Evolutionary conservation across 768 basidiomycete species (phyloP).

Genomic region (Leccinellum albellum): DNA sequence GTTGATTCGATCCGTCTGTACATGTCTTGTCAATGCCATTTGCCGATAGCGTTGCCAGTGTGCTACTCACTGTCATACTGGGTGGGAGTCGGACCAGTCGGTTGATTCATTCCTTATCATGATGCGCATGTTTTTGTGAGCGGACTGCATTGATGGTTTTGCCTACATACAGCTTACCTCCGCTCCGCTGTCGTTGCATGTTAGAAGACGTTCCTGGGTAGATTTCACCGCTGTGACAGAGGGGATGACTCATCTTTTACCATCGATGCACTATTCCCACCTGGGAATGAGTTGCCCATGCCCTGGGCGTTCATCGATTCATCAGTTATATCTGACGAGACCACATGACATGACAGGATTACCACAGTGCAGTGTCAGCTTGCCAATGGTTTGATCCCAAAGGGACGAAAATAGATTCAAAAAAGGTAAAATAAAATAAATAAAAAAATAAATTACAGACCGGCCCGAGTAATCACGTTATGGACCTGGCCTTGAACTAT

Average conservation of each 20-base stretch:
- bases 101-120: not conserved
- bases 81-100: too few relatives aligned
- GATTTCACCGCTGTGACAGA: not conserved
- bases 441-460: too few relatives aligned
- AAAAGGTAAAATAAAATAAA: too few relatives aligned
- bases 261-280: not conserved
- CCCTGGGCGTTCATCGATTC: too few relatives aligned
- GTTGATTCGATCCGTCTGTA: not conserved
- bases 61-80: not conserved
- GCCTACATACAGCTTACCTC: not conserved
- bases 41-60: not conserved
- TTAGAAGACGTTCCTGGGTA: not conserved
- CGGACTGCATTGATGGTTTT: not conserved
- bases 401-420: too few relatives aligned
- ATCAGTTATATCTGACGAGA: too few relatives aligned
- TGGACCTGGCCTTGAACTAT: too few relatives aligned
- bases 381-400: too few relatives aligned
- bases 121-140: not conserved
- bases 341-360: too few relatives aligned
- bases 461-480: too few relatives aligned
- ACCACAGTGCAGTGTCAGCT: too few relatives aligned
- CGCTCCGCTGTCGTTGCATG: not conserved
- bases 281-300: not conserved
- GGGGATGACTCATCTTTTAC: not conserved
- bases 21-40: not conserved